Evolutionary conservation across 345 rosid species (phyloP).

Genomic region (Litchi chinensis): DNA sequence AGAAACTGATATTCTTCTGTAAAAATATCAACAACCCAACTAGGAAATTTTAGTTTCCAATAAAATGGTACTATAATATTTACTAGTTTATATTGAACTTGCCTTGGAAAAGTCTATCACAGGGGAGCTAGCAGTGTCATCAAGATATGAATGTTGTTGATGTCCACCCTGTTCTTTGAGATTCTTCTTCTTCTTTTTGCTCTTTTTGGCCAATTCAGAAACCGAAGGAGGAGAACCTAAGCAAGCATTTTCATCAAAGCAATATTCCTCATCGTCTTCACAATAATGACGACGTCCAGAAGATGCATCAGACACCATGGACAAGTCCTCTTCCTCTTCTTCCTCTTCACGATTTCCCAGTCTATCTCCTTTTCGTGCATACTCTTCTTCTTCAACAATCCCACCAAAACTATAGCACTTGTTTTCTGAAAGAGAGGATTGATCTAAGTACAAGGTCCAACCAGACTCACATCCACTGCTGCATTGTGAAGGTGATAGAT

Average conservation of each 20-base stretch:
- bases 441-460: slow-evolving; percentile 77
- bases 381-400: slow-evolving; percentile 19
- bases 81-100: slow-evolving; percentile 23
- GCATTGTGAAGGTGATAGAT: slow-evolving; percentile 55
- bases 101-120: slow-evolving; percentile 44
- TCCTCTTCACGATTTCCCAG: slow-evolving; percentile 40
- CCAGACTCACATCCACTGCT: slow-evolving; percentile 81
- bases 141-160: slow-evolving; percentile 48
- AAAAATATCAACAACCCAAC: slow-evolving; percentile 21
- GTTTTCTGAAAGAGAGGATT: slow-evolving; percentile 45
- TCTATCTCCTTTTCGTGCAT: slow-evolving; percentile 20
- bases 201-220: slow-evolving; percentile 33
- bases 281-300: slow-evolving; percentile 67
- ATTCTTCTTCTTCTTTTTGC: slow-evolving; percentile 41
- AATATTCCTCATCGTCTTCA: slow-evolving; percentile 36
- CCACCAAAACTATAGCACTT: slow-evolving; percentile 32
- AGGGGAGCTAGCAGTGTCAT: slow-evolving; percentile 84
- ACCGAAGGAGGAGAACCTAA: slow-evolving; percentile 20
- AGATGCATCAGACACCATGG: slow-evolving; percentile 95
- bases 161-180: slow-evolving; percentile 33
- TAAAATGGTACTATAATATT: neutral
- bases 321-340: slow-evolving; percentile 57
- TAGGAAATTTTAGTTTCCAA: neutral
- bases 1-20: slow-evolving; percentile 31
- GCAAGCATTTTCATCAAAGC: slow-evolving; percentile 37